Evolutionary conservation across 176 grass and related monocot genomes (phyloP), one percentile per base, ranked within the genome.

Genomic region (Rhynchospora breviuscula): DNA sequence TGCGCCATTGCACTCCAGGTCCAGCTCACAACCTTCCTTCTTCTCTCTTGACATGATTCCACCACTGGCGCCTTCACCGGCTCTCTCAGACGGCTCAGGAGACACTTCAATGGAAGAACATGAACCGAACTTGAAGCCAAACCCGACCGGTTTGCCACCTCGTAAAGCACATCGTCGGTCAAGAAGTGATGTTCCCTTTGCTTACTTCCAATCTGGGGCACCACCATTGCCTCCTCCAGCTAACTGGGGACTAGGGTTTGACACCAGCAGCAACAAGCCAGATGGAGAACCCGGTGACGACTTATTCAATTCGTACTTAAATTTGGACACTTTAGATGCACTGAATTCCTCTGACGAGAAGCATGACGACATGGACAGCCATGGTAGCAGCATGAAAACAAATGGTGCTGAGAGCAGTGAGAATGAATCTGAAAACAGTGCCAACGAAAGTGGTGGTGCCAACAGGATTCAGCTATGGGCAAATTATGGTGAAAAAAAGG

Each of bases 371-470:
- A 85, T 88, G 23, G 88, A 96, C 31, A 98, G 92, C 87, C 84
- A 86, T 62, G 92, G 89, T 31, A 97, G 95, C 86, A 93, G 90
- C 86, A 90, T 88, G 83, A 94, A 80, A 63, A 90, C 90, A 5
- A 95, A 91, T 85, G 93, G 89, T 51, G 92, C 89, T 35, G 93
- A 95, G 79, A 99, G 93, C 89, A 99, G 96, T 76, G 97, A 96
- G 88, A 99, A 93, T 71, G 97, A 99, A 81, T 91, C 88, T 3
- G 93, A 96, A 77, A 92, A 91, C 87, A 93, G 89, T 67, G 83
- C 76, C 58, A 89, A 47, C 8, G 91, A 91, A 19, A 75, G 87
- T 56, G 90, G 88, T 13, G 48, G 25, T 17, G 87, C 58, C 15
- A 21, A 47, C 17, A 79, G 93, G 59, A 81, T 84, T 60, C 79